These are phyloP conservation scores for Dacryopinax spathularia DNA, from an alignment of 768 basidiomycete species.

Conservation along the genomic window DNA sequence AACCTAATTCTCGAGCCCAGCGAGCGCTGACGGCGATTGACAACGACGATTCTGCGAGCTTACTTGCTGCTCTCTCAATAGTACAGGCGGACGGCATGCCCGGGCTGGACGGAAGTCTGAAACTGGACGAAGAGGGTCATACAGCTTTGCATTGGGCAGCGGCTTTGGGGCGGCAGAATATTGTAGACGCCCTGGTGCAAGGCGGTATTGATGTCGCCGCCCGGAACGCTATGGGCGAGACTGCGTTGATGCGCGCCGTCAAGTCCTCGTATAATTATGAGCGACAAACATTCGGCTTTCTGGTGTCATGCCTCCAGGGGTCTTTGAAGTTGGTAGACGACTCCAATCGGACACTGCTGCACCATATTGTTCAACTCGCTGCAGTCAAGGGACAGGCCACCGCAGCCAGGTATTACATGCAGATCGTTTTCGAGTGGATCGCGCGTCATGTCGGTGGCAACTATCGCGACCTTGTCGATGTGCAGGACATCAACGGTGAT, in stretches of 20 bases:
- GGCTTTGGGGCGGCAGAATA: constrained; percentile 57
- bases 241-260: constrained; percentile 81
- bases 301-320: constrained; percentile 49
- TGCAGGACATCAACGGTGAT: constrained; percentile 91
- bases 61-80: not conserved
- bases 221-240: constrained; percentile 89
- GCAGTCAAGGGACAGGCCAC: constrained; percentile 79
- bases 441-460: constrained; percentile 61
- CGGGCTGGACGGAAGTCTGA: constrained; percentile 53
- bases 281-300: constrained; percentile 50
- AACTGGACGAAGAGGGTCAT: constrained; percentile 89
- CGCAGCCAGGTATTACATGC: constrained; percentile 80
- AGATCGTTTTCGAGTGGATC: constrained; percentile 76
- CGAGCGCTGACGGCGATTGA: not conserved
- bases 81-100: not conserved
- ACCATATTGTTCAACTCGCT: constrained; percentile 81
- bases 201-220: constrained; percentile 77
- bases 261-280: constrained; percentile 80
- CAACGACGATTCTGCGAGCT: not conserved
- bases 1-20: not conserved
- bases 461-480: constrained; percentile 68
- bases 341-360: constrained; percentile 69
- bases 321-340: constrained; percentile 84
- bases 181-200: constrained; percentile 53
- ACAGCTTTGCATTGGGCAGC: constrained; percentile 88